Evolutionary conservation across 148 eudicot species (phyloP), one percentile per base, ranked within the genome.

Genomic region (Diospyros kaki): DNA sequence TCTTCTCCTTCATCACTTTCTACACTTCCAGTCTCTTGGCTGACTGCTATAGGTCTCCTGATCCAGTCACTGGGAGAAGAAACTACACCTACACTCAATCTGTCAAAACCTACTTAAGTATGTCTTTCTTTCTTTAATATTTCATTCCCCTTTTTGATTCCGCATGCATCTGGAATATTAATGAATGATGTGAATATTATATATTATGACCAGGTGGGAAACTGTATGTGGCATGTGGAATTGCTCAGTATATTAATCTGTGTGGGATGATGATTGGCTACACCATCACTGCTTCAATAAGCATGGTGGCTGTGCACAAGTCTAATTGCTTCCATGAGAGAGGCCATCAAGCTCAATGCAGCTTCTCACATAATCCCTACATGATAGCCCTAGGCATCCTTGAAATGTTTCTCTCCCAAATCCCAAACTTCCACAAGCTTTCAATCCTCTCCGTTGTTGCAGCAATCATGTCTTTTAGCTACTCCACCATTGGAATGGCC

Each of bases 301-400:
- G 97, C 87, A 92, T 92, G 97, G 94, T 83, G 78, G 94, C 94
- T 8, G 79, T 92, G 46, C 87, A 85, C 38, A 92, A 83, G 78
- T 88, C 97, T 9, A 83, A 89, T 51, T 92, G 97, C 81, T 90
- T 86, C 76, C 94, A 90, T 42, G 64, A 14, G 28, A 75, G 66
- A 62, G 92, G 92, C 17, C 97, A 85, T 76, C 74, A 76, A 9
- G 85, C 86, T 8, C 1, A 50, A 3, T 92, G 97, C 83, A 84
- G 63, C 52, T 88, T 81, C 42, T 77, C 81, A 62, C 80, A 78
- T 63, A 85, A 81, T 62, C 85, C 87, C 2, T 89, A 79, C 55
- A 90, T 92, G 92, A 84, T 92, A 40, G 92, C 87, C 2, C 46
- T 92, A 68, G 94, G 94, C 39, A 68, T 85, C 3, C 77, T 89